Base-by-base conservation (phyloP, 306 rosid species). In the Quercus agrifolia region DNA sequence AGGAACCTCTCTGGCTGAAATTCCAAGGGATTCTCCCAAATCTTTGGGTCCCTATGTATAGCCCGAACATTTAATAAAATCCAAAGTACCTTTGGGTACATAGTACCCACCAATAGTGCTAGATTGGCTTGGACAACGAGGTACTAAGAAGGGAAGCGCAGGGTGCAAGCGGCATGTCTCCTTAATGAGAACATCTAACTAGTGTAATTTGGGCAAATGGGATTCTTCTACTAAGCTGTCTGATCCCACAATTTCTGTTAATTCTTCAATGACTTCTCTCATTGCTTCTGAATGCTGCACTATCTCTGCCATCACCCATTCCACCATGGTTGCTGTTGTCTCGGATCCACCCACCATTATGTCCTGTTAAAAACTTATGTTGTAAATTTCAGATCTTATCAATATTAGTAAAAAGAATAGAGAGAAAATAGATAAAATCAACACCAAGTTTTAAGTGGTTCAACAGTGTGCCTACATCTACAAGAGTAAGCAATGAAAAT, bases 291-390 rank as follows among this genome's bases (percentile, higher is more conserved):
- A 80, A 51, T 87, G 38, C 1, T 61, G 56, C 23, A 74, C n/a
- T 3, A 87, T 49, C 83, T 78, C 83, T 0, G 87, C 63, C 80
- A 89, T 79, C 30, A 58, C 77, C 87, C 84, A 87, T 74, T 87
- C 87, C 0, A 76, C 14, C 0, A 80, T 55, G 12, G 74, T 78
- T 19, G 80, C 17, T n/a, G 85, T 67, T 6, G 87, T 81, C 15
- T 89, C 86, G 0, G 82, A 80, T 72, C 80, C 86, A 46, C 77
- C 87, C 35, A 81, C 64, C 66, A 83, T 72, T n/a, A 73, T 61
- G 30, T 85, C 90, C 90, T 84, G 13, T 57, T 19, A 23, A 67
- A 19, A 67, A 67, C 44, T 35, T 6, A 35, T 1, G 44, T 6
- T 6, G 44, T 35, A 35, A 35, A 35, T 35, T 35, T 35, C 9